Conservation (phyloP, 2,329 filamentous ascomycete species). For the Westerdykella aurantiaca region DNA sequence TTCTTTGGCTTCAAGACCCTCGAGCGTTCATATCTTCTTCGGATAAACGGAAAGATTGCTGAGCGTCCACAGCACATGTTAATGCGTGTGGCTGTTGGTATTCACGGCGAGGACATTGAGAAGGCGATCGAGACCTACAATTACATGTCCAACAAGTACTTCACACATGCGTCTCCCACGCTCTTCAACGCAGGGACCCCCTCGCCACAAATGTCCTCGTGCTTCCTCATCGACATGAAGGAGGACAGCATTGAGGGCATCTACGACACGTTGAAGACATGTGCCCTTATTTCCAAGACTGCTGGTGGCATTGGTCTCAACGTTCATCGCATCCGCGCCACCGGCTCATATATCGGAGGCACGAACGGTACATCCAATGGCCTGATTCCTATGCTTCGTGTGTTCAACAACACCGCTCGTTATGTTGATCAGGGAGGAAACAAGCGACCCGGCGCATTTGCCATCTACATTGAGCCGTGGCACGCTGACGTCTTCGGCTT, state of each 20-base stretch:
- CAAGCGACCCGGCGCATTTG: slow-evolving; percentile 97
- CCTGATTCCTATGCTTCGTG: slow-evolving; percentile 93
- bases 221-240: slow-evolving; percentile 99
- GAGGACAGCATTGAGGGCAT: slow-evolving; percentile 99
- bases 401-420: slow-evolving; percentile 98
- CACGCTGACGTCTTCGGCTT: slow-evolving; percentile 97
- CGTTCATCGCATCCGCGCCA: slow-evolving; percentile 92
- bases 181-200: slow-evolving; percentile 98
- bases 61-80: slow-evolving; percentile 99
- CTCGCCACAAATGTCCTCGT: slow-evolving; percentile 89
- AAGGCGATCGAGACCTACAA: slow-evolving; percentile 96
- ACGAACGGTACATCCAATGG: slow-evolving; percentile 98
- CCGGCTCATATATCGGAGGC: slow-evolving; percentile 94
- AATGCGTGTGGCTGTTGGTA: slow-evolving; percentile 97
- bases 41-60: slow-evolving; percentile 90
- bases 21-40: slow-evolving; percentile 93
- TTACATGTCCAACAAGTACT: slow-evolving; percentile 97
- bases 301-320: slow-evolving; percentile 97
- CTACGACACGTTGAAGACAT: slow-evolving; percentile 98
- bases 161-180: slow-evolving; percentile 96
- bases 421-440: slow-evolving; percentile 99
- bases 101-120: slow-evolving; percentile 92
- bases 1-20: slow-evolving; percentile 99
- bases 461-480: slow-evolving; percentile 98
- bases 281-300: slow-evolving; percentile 99